phyloP scores from a whole-genome alignment of 129 eudicot genomes.

The Pulicaria dysenterica region DNA sequence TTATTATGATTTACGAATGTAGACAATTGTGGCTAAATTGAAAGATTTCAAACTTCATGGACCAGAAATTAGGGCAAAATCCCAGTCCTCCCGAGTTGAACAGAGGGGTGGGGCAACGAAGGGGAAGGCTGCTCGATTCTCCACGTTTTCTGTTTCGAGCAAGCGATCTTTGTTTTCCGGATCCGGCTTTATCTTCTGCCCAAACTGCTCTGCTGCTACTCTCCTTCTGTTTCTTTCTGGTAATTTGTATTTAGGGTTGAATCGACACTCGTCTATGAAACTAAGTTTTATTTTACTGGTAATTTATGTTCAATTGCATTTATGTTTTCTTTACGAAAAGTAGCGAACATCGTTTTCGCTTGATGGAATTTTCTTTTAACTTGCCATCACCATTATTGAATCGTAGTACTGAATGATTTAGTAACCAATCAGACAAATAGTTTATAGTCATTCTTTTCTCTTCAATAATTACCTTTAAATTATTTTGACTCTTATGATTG shows the following conservation, averaged over 20 bases:
- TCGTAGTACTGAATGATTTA: not conserved
- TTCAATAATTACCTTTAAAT: not conserved
- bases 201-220: slow-evolving; percentile 4
- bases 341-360: not conserved
- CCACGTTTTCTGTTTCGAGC: not conserved
- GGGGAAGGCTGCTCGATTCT: slow-evolving; percentile 2
- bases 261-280: slow-evolving; percentile 9
- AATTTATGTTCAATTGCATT: not conserved
- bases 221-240: slow-evolving; percentile 10
- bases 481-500: not conserved
- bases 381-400: not conserved
- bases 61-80: slow-evolving; percentile 5
- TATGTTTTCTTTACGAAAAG: not conserved
- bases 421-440: slow-evolving; percentile 5
- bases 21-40: not conserved
- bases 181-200: not conserved
- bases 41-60: slow-evolving; percentile 11
- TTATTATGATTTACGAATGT: no score
- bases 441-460: not conserved
- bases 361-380: not conserved
- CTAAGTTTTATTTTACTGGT: not conserved
- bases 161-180: slow-evolving; percentile 18
- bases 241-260: slow-evolving; percentile 13
- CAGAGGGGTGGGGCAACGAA: not conserved
- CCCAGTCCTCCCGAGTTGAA: not conserved